Evolutionary conservation across 495 filamentous ascomycete species (phyloP).

Genomic region (Penicillium egyptiacum): DNA sequence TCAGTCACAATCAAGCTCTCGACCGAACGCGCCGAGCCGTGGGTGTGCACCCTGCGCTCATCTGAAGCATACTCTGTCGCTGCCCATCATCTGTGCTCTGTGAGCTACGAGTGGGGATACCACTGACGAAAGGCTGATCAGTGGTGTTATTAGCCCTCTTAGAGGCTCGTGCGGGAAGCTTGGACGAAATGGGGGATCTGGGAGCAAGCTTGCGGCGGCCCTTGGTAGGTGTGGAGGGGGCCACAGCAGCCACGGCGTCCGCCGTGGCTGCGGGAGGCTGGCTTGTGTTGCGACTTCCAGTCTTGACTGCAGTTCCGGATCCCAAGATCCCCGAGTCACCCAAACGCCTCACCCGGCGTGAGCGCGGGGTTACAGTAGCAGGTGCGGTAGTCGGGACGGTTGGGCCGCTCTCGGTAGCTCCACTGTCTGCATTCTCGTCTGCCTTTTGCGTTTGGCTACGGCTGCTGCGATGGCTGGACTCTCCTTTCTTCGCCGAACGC

Average conservation of each 20-base stretch:
- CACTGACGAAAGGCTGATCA: slow-evolving; percentile 25
- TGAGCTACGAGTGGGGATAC: slow-evolving; percentile 26
- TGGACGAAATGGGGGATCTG: slow-evolving; percentile 35
- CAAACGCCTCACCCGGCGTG: slow-evolving; percentile 40
- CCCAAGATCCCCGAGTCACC: slow-evolving; percentile 27
- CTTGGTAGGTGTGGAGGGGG: slow-evolving; percentile 31
- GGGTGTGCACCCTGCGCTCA: slow-evolving; percentile 44
- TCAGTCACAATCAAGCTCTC: slow-evolving; percentile 23
- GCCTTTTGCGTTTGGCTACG: slow-evolving; percentile 27
- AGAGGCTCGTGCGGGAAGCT: slow-evolving; percentile 20
- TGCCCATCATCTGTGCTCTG: slow-evolving; percentile 23
- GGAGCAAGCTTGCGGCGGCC: slow-evolving; percentile 44
- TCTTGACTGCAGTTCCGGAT: slow-evolving; percentile 28
- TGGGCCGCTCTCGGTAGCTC: slow-evolving; percentile 14
- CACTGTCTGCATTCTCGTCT: slow-evolving; percentile 13
- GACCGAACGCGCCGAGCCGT: slow-evolving; percentile 42
- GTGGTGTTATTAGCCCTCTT: slow-evolving; percentile 12
- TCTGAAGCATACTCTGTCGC: slow-evolving; percentile 36
- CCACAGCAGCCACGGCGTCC: slow-evolving; percentile 8
- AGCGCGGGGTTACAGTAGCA: slow-evolving; percentile 34
- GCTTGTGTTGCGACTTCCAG: slow-evolving; percentile 24
- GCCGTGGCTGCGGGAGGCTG: slow-evolving; percentile 22
- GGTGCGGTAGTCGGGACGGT: slow-evolving; percentile 28
- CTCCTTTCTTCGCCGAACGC: slow-evolving; percentile 27
- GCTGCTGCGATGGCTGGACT: slow-evolving; percentile 28